Evolutionary conservation across 148 eudicot genomes (phyloP).

Genomic region (Silene uniflora): DNA sequence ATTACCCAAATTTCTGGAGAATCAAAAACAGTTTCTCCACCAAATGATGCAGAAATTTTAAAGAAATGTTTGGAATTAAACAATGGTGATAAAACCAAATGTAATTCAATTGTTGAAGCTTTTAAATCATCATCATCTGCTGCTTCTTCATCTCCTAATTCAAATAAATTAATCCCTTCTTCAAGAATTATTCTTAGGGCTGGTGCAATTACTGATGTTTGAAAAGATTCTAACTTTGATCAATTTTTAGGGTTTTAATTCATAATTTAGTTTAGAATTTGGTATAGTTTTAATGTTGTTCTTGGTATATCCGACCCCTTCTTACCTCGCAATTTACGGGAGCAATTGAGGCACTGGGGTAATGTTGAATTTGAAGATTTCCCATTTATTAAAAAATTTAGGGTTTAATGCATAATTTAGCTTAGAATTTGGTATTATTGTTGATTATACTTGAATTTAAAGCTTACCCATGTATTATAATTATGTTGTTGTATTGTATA

Average conservation of each 20-base stretch:
- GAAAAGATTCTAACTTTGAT: background rate
- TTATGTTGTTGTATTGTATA: background rate
- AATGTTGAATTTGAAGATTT: no score
- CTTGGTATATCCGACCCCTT: no score
- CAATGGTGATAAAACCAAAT: slow-evolving; percentile 42
- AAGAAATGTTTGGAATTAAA: slow-evolving; percentile 47
- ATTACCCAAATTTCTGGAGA: slow-evolving; percentile 14
- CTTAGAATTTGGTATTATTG: background rate
- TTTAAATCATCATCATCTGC: slow-evolving; percentile 20
- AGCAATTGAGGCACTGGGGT: no score
- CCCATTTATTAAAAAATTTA: no score
- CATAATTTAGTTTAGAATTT: no score
- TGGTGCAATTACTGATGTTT: slow-evolving; percentile 55
- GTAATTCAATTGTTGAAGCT: slow-evolving; percentile 38
- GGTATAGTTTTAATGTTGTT: no score
- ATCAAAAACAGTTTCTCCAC: slow-evolving; percentile 15
- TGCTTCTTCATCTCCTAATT: slow-evolving; percentile 25
- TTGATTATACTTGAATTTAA: background rate
- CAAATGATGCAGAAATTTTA: slow-evolving; percentile 24
- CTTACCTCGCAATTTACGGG: no score
- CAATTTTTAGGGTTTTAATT: slow-evolving; percentile 3
- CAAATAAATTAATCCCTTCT: slow-evolving; percentile 11
- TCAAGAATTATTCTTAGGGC: slow-evolving; percentile 29
- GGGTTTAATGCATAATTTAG: background rate
- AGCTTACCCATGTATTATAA: background rate